Base-by-base conservation (phyloP, 2,329 filamentous ascomycete genomes). In the Lasiodiplodia citricola region DNA sequence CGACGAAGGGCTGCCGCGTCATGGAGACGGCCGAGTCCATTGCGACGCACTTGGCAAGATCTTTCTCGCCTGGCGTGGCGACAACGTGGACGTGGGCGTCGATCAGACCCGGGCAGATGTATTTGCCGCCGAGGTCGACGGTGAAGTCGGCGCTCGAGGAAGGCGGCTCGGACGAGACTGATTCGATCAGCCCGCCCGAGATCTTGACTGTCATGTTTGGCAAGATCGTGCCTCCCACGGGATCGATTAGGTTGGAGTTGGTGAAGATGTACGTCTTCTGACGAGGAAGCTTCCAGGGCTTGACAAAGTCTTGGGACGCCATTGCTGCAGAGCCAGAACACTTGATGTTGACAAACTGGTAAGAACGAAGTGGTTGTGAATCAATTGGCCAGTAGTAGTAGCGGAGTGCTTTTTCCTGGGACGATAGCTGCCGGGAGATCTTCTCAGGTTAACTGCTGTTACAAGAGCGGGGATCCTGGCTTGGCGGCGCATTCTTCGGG, bases 81-180 rank as follows among this genome's bases (percentile, higher is more conserved):
- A 62, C 67, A 6, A 74, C n/a, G 41, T 73, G 72, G 5, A 74
- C 72, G 38, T 73, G 71, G 37, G 80, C 82, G 72, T 87, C 85
- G 41, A 86, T 85, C 4, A 87, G 77, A 4, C 85, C 85, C 1
- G 85, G 85, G 52, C 80, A 80, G 18, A 87, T 72, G 71, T 82
- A 87, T 65, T 80, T 80, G 18, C 83, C 81, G 6, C 78, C 69
- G 0, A 84, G 73, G 70, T 87, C 80, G 60, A 85, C 70, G 28
- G 75, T 67, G 21, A 41, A 13, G 37, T 67, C 65, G 72, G 50
- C 70, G 72, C 14, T 25, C n/a, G 35, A 55, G 3, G 31, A 16
- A 16, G 21, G 5, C 4, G 21, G 55, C 2, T 11, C 25, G 16
- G 70, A 58, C 35, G 72, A 60, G 35, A 50, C 44, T 5, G 57